Percentiles rank a stretch among this genome's conserved stretches.
phyloP scores from a whole-genome alignment of 2,329 filamentous ascomycete genomes.

The Stylonectria norvegica region DNA sequence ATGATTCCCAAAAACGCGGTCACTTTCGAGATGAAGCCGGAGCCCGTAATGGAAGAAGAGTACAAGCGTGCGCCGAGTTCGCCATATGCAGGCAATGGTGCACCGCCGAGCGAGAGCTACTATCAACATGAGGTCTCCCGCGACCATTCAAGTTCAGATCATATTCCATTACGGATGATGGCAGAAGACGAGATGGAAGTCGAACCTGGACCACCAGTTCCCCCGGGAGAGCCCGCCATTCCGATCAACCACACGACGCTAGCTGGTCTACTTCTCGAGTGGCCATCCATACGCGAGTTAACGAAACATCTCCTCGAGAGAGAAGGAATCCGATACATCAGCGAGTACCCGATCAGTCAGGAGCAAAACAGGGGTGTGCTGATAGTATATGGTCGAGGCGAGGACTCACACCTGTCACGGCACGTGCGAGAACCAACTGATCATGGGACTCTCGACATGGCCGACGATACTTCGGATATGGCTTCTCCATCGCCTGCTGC shows the following conservation, averaged over 20 bases:
- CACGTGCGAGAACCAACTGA: constrained; percentile 40
- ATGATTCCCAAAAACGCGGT: constrained; percentile 20
- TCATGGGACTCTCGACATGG: constrained; percentile 39
- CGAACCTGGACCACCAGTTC: constrained; percentile 50
- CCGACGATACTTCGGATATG: constrained; percentile 50
- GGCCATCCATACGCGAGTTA: constrained; percentile 65
- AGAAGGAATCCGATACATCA: constrained; percentile 53
- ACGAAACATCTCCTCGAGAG: constrained; percentile 49
- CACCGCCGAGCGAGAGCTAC: constrained; percentile 16
- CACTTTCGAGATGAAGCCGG: constrained; percentile 23
- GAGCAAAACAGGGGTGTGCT: constrained; percentile 73
- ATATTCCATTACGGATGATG: constrained; percentile 28
- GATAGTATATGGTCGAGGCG: constrained; percentile 73
- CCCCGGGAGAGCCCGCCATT: constrained; percentile 64
- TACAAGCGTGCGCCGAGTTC: constrained; percentile 23
- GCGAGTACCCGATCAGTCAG: constrained; percentile 71
- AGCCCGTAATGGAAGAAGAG: constrained; percentile 31
- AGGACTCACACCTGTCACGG: constrained; percentile 62
- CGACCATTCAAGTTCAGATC: constrained; percentile 25
- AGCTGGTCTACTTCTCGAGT: constrained; percentile 76
- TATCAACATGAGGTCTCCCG: constrained; percentile 20
- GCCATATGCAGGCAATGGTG: constrained; percentile 21
- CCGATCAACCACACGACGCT: constrained; percentile 85
- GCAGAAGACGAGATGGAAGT: constrained; percentile 49
- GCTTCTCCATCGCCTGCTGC: constrained; percentile 53